These are phyloP conservation scores for Lentinula lateritia DNA, from an alignment of 768 basidiomycete species.

Conservation along the genomic window DNA sequence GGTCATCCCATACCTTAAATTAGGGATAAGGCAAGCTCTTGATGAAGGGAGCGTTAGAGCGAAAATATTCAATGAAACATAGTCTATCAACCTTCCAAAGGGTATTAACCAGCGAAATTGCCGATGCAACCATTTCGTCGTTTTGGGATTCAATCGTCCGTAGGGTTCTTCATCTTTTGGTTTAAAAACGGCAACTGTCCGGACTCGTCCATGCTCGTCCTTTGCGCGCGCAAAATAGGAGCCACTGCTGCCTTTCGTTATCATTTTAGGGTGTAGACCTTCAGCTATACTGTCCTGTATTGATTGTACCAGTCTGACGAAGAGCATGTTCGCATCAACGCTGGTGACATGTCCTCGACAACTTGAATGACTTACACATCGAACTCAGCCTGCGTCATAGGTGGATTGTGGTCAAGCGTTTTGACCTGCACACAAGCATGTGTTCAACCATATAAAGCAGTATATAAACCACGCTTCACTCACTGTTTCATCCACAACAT, in stretches of 20 bases:
- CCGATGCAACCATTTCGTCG: slow-evolving; percentile 86
- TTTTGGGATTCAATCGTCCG: slow-evolving; percentile 86
- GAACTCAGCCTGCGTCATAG: slow-evolving; percentile 72
- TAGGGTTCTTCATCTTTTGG: slow-evolving; percentile 91
- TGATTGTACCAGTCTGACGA: slow-evolving; percentile 38
- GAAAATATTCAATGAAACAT: not conserved
- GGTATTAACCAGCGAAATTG: slow-evolving; percentile 88
- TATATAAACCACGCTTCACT: slow-evolving; percentile 11
- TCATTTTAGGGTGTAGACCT: slow-evolving; percentile 88
- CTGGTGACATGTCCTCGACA: not conserved
- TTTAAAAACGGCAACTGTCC: slow-evolving; percentile 87
- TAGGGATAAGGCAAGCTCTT: slow-evolving; percentile 83
- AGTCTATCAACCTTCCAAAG: slow-evolving; percentile 45
- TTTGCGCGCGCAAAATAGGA: slow-evolving; percentile 90
- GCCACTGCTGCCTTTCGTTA: slow-evolving; percentile 82
- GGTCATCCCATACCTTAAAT: slow-evolving; percentile 53
- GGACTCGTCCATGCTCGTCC: slow-evolving; percentile 58
- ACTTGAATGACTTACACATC: slow-evolving; percentile 44
- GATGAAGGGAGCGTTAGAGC: not conserved
- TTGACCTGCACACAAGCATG: slow-evolving; percentile 41
- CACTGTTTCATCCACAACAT: slow-evolving; percentile 31
- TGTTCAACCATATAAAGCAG: slow-evolving; percentile 3
- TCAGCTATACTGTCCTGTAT: slow-evolving; percentile 66
- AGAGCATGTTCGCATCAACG: not conserved
- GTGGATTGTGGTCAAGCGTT: slow-evolving; percentile 75